Conservation (phyloP, 192 early-diverging fungal genomes). For the Backusella tarrabulga region DNA sequence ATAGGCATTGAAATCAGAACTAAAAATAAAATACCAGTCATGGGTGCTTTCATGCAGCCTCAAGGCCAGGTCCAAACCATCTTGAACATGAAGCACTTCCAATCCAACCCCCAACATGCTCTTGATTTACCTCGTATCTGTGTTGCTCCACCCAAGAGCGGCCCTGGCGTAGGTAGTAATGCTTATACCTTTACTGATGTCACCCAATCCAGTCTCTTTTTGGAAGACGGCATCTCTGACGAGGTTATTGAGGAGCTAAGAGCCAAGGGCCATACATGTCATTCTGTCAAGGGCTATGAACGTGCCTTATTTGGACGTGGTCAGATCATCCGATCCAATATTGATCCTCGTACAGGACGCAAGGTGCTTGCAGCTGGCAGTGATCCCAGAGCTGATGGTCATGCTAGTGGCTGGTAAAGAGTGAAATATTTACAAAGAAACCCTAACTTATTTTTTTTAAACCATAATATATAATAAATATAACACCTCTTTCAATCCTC, state of each 20-base stretch:
- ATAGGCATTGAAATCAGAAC: no score
- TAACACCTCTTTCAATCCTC: background rate
- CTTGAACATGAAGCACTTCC: constrained; percentile 59
- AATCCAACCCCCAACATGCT: constrained; percentile 62
- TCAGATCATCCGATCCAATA: constrained; percentile 59
- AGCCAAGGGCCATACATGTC: constrained; percentile 57
- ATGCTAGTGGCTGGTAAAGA: constrained; percentile 48
- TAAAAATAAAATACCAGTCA: constrained; percentile 44
- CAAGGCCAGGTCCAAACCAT: constrained; percentile 83
- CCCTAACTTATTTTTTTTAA: background rate
- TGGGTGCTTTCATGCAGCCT: constrained; percentile 83
- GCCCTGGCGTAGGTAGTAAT: constrained; percentile 13
- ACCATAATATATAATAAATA: background rate
- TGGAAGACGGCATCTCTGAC: constrained; percentile 64
- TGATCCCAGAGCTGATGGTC: constrained; percentile 62
- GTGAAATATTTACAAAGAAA: background rate
- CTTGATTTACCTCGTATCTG: constrained; percentile 71
- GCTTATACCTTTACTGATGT: constrained; percentile 31
- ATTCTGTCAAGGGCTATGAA: constrained; percentile 40
- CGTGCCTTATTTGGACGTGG: constrained; percentile 70
- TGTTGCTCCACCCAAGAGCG: constrained; percentile 41
- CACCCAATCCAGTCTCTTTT: constrained; percentile 36
- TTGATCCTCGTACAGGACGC: constrained; percentile 40
- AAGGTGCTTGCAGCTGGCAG: constrained; percentile 51
- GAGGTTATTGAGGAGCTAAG: constrained; percentile 44